phyloP scores from a whole-genome alignment of 495 filamentous ascomycete species.

The Hyaloscypha variabilis region DNA sequence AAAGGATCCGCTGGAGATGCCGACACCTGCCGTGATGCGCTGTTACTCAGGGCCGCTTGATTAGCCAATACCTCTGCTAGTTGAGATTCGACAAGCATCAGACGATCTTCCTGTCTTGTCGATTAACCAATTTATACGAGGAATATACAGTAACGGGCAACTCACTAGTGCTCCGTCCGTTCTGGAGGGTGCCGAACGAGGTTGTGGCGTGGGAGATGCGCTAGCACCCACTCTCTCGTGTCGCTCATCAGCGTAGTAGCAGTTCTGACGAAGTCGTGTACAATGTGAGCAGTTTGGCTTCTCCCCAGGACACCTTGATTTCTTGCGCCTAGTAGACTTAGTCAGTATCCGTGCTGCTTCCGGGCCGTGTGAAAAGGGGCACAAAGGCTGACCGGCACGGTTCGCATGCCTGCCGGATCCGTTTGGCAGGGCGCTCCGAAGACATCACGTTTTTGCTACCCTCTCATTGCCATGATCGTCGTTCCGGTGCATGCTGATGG shows the following conservation, averaged over 20 bases:
- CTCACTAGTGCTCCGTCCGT: constrained; percentile 11
- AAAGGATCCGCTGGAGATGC: constrained; percentile 7
- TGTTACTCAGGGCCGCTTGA: constrained; percentile 12
- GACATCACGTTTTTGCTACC: constrained; percentile 15
- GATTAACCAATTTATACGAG: neutral
- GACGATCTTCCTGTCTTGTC: constrained; percentile 42
- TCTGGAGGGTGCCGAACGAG: neutral
- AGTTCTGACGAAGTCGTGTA: constrained; percentile 44
- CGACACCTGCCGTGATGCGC: constrained; percentile 15
- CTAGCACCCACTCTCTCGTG: constrained; percentile 25
- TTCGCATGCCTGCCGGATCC: constrained; percentile 50
- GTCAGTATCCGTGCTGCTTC: neutral
- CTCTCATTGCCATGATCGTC: neutral
- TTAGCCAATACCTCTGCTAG: constrained; percentile 39
- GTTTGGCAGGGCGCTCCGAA: constrained; percentile 41
- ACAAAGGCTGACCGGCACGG: constrained; percentile 42
- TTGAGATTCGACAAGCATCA: constrained; percentile 44
- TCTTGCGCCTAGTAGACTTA: constrained; percentile 42
- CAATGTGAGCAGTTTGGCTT: constrained; percentile 51
- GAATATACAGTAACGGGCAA: neutral
- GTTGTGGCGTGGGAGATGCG: constrained; percentile 16
- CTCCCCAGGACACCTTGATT: constrained; percentile 51
- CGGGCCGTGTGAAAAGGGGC: neutral
- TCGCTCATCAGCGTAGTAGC: constrained; percentile 45
- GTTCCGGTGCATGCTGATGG: neutral